These are phyloP conservation scores for Komagataella phaffii DNA, from an alignment of 805 yeast species.

Conservation along the genomic window DNA sequence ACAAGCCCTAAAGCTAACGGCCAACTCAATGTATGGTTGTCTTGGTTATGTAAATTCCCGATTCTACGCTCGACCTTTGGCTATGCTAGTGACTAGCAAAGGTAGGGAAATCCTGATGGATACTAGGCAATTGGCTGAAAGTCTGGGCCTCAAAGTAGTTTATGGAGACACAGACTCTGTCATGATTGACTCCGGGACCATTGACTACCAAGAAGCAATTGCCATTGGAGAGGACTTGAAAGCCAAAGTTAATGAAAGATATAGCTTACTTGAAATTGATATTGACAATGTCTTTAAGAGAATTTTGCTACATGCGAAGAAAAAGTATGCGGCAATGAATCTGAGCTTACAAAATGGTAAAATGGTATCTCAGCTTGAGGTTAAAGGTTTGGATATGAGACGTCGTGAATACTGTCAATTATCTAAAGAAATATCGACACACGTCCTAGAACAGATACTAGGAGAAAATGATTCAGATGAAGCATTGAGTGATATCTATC, in stretches of 20 bases:
- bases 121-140: conserved; percentile 86
- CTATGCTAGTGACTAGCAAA: conserved; percentile 87
- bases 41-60: conserved; percentile 85
- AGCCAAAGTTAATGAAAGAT: conserved; percentile 74
- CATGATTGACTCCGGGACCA: conserved; percentile 87
- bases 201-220: conserved; percentile 56
- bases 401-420: conserved; percentile 94
- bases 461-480: conserved; percentile 66
- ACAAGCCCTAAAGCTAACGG: conserved; percentile 90
- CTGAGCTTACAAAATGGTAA: conserved; percentile 36
- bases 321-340: conserved; percentile 91
- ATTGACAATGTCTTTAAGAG: conserved; percentile 87
- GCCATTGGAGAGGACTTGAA: conserved; percentile 81
- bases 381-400: conserved; percentile 92
- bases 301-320: conserved; percentile 80
- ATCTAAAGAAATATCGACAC: conserved; percentile 77
- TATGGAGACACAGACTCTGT: conserved; percentile 99
- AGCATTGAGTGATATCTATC: conserved; percentile 59
- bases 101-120: conserved; percentile 93
- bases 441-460: conserved; percentile 57
- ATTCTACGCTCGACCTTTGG: conserved; percentile 91
- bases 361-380: conserved; percentile 55
- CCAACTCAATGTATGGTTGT: conserved; percentile 99
- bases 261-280: conserved; percentile 80
- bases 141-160: conserved; percentile 69